Percentiles rank a stretch among this genome's conserved stretches.
phyloP scores from a whole-genome alignment of 2,329 filamentous ascomycete genomes.

The Sporothrix curviconia region DNA sequence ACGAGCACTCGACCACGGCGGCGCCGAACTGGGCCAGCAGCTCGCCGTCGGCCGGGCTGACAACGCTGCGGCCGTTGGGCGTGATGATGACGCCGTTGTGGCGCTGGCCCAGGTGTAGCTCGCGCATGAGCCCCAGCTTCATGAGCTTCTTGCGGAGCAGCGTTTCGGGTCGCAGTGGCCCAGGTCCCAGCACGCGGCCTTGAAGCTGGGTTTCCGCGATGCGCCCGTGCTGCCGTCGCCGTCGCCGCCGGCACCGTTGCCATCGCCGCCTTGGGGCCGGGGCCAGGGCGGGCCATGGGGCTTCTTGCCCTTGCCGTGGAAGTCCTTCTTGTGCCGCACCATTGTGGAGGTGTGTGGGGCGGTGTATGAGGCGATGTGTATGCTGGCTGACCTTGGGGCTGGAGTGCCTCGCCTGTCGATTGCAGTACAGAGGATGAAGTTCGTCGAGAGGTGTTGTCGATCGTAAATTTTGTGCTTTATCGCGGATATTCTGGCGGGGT shows the following conservation, averaged over 20 bases:
- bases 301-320: constrained; percentile 66
- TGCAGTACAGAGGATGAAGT: too few species aligned
- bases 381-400: too few species aligned
- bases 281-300: constrained; percentile 52
- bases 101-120: constrained; percentile 85
- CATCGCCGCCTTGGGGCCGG: constrained; percentile 36
- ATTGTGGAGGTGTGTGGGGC: constrained; percentile 40
- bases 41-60: constrained; percentile 76
- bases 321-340: constrained; percentile 96
- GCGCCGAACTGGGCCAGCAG: constrained; percentile 83
- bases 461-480: too few species aligned
- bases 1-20: constrained; percentile 94
- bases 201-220: constrained; percentile 51
- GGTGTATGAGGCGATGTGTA: not conserved
- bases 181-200: constrained; percentile 95
- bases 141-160: constrained; percentile 92
- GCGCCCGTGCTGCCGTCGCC: constrained; percentile 25
- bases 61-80: constrained; percentile 79
- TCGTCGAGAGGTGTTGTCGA: too few species aligned
- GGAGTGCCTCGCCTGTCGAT: not conserved
- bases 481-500: not conserved
- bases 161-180: constrained; percentile 96
- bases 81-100: constrained; percentile 89
- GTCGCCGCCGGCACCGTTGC: constrained; percentile 30
- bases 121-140: constrained; percentile 85